phyloP scores from a whole-genome alignment of 495 filamentous ascomycete species.

The Neurospora sp. region DNA sequence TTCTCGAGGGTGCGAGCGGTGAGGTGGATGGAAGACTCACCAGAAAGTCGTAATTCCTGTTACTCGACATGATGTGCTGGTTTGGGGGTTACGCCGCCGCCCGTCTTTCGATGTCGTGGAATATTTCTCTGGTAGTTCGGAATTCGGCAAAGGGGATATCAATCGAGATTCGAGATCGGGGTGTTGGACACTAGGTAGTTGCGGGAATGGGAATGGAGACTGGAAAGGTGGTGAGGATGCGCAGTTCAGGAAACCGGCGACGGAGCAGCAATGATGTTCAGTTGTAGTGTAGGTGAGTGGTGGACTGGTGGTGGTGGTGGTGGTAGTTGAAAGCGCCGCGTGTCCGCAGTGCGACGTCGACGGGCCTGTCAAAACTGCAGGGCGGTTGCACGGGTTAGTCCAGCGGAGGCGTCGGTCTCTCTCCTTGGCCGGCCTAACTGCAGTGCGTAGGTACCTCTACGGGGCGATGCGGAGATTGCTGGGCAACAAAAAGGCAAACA shows the following conservation, averaged over 20 bases:
- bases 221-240: background rate
- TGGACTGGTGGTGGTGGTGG: background rate
- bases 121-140: background rate
- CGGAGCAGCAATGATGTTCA: background rate
- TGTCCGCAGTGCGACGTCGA: background rate
- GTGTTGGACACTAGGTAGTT: background rate
- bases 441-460: background rate
- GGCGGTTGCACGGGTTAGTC: background rate
- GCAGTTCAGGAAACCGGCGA: background rate
- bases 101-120: conserved; percentile 11
- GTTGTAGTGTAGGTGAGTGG: background rate
- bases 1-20: background rate
- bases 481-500: background rate
- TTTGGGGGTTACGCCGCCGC: background rate
- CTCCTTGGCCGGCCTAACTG: background rate
- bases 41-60: conserved; percentile 97
- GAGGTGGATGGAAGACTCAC: conserved; percentile 39
- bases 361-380: background rate
- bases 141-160: background rate
- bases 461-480: background rate
- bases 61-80: conserved; percentile 67
- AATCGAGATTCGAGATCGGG: background rate
- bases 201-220: background rate
- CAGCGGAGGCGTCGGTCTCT: background rate
- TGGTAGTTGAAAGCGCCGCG: background rate